phyloP scores from a whole-genome alignment of 805 yeast genomes.

The Cyberlindnera euphorbiae region DNA sequence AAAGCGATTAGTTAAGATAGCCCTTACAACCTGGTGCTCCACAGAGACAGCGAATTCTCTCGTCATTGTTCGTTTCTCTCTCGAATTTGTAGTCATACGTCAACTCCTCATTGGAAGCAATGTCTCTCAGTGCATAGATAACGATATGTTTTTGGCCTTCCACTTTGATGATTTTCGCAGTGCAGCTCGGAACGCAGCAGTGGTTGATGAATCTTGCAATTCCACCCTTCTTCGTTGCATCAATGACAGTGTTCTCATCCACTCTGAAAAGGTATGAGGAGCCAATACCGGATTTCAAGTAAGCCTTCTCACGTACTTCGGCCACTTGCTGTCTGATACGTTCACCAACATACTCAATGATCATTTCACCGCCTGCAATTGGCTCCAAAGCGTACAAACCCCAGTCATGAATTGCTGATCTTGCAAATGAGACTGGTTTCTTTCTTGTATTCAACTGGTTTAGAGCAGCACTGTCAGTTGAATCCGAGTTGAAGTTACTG shows the following conservation, averaged over 20 bases:
- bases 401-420: conserved; percentile 98
- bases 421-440: conserved; percentile 93
- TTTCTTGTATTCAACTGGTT: conserved; percentile 86
- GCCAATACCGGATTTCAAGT: conserved; percentile 88
- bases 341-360: conserved; percentile 97
- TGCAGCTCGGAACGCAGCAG: conserved; percentile 96
- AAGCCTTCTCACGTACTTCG: conserved; percentile 83
- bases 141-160: conserved; percentile 93
- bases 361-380: conserved; percentile 94
- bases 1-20: conserved; percentile 58
- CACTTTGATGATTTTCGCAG: conserved; percentile 92
- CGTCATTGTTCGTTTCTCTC: conserved; percentile 82
- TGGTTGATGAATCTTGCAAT: conserved; percentile 96
- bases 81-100: conserved; percentile 97
- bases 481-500: conserved; percentile 73
- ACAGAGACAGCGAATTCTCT: conserved; percentile 85
- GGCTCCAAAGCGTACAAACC: conserved; percentile 95
- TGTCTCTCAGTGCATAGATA: conserved; percentile 85
- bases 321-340: conserved; percentile 90
- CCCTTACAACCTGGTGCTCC: conserved; percentile 96
- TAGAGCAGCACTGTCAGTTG: conserved; percentile 69
- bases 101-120: conserved; percentile 83
- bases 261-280: conserved; percentile 89
- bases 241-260: conserved; percentile 91
- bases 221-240: conserved; percentile 96